Evolutionary conservation across 2,329 filamentous ascomycete genomes (phyloP), one percentile per base, ranked within the genome.

Genomic region (Aspergillus sclerotialis): DNA sequence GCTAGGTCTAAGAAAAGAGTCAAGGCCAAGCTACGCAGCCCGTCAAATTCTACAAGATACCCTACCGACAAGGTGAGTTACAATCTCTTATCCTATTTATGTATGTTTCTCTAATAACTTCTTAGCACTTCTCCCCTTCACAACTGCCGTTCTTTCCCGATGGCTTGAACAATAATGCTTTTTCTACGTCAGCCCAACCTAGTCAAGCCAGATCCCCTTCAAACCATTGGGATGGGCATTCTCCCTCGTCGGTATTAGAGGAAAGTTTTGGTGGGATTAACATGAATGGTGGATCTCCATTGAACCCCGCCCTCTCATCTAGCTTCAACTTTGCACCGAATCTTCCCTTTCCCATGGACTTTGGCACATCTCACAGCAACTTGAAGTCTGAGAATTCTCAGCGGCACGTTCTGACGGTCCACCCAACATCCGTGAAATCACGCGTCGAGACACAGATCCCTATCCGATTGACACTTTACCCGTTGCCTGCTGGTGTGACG

Each of bases 381-480:
- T 32, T 49, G 17, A 49, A 54, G 17, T 48, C 53, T 30, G 57
- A 63, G 16, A 48, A 44, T 7, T 44, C 57, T 5, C 49, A 61
- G 16, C 58, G 58, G 23, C 65, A 67, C 14, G 48, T 61, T 32
- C 58, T 85, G 25, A 74, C 72, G 9, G 76, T 85, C 28, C 72
- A 80, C 42, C 77, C 79, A 4, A 84, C 78, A 3, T 82, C 82
- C 4, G 57, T 77, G 37, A 96, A 95, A 62, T 94, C 89, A 11
- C 80, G 92, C 14, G 92, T 96, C 12, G 92, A 98, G 66, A 96
- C 92, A 0, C 92, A 96, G 56, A 95, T 96, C 48, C 85, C 84
- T 7, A 86, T 95, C 47, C 82, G 82, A 50, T 73, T 96, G 61
- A 83, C 80, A 0, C 63, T 96, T 25, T 81, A 79, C 37, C 79